Conservation (phyloP, 2,329 filamentous ascomycete species). For the Purpureocillium takamizusanense region DNA sequence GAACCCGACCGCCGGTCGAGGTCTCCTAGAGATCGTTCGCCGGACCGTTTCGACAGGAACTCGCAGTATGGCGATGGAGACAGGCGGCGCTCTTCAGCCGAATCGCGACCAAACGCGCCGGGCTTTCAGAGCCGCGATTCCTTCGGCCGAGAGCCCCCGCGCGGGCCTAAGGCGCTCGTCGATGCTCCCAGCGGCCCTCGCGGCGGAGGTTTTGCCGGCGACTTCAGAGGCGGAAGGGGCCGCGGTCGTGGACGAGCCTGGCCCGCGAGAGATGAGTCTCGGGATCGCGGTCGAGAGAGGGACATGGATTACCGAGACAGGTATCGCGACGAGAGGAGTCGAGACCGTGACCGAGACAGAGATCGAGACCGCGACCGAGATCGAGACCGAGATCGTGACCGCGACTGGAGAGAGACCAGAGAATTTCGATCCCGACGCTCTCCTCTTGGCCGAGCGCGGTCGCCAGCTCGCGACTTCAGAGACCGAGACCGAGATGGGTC, state of each 20-base stretch:
- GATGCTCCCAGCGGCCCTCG: constrained; percentile 61
- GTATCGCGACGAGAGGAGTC: constrained; percentile 50
- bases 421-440: constrained; percentile 43
- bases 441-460: constrained; percentile 49
- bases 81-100: constrained; percentile 57
- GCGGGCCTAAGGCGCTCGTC: constrained; percentile 71
- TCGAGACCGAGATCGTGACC: constrained; percentile 44
- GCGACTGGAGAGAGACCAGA: constrained; percentile 31
- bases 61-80: constrained; percentile 55
- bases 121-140: constrained; percentile 53
- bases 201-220: constrained; percentile 56
- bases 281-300: constrained; percentile 50
- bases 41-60: constrained; percentile 51
- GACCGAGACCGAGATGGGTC: constrained; percentile 49
- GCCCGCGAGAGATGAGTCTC: constrained; percentile 49
- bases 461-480: constrained; percentile 59
- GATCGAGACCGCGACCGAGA: constrained; percentile 27
- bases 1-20: constrained; percentile 55
- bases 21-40: constrained; percentile 60
- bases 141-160: constrained; percentile 63
- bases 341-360: constrained; percentile 40
- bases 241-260: constrained; percentile 52
- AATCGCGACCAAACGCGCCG: constrained; percentile 45
- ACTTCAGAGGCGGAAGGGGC: constrained; percentile 45
- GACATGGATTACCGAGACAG: constrained; percentile 51